Evolutionary conservation across 768 basidiomycete species (phyloP), one percentile per base, ranked within the genome.

Genomic region (Hysterangium stoloniferum): DNA sequence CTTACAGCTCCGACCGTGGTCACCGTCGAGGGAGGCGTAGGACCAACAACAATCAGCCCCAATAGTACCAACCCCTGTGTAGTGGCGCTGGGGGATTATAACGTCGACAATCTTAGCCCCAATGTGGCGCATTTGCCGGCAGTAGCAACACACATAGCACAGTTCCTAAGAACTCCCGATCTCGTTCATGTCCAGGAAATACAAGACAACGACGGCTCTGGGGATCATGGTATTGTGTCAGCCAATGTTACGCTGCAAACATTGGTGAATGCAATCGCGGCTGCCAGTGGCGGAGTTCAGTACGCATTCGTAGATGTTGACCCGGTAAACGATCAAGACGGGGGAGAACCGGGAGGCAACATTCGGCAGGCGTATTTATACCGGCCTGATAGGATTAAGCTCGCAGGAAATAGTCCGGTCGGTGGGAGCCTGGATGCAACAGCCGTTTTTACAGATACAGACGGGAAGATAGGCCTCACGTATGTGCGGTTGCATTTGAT

Each of bases 161-260:
- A 67, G 20, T 64, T 66, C 52, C 69, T 83, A 13, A 62, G 65
- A 15, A 68, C 72, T 0, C 80, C 81, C 1, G 79, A 82, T 57
- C 68, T 83, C 47, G 60, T 83, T 54, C 80, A 81, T 60, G 55
- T 83, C 6, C 80, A 83, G 62, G 81, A 83, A 56, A 75, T 83
- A 15, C 78, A 81, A 57, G 79, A 80, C 60, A 74, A 80, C 60
- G 71, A 70, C 2, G 79, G 79, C 4, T 57, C 71, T 1, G 71
- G 61, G 0, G 61, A 81, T 57, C 71, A 81, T 57, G 80, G 80
- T 17, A 69, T 69, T 4, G 76, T 79, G 38, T 66, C 60, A 45
- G 78, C 76, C 7, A 75, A 77, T 59, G 57, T 75, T 49, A 82
- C 80, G 5, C 65, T 83, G 29, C 58, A 67, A 17, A 73, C 66